Evolutionary conservation across 225 moss, liverwort and hornwort species (phyloP), one percentile per base, ranked within the genome.

Genomic region (Lunularia cruciata): DNA sequence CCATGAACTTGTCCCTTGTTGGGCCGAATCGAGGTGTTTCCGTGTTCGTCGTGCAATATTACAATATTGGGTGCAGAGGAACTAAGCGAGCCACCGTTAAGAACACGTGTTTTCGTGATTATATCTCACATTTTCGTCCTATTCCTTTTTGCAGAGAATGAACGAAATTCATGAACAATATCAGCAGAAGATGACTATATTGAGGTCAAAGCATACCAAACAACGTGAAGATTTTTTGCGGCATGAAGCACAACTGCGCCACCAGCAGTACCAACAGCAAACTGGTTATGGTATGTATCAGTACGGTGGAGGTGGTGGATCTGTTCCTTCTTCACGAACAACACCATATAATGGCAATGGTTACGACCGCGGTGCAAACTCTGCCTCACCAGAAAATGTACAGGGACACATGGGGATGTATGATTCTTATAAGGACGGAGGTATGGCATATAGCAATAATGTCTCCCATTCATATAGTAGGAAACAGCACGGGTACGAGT

Each of bases 131-230:
- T 34, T 60, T 60, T 35, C 16, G 46, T 57, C 49, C 2, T 47
- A 11, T n/a, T n/a, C n/a, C n/a, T n/a, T n/a, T 53, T 71, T 90
- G 66, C 92, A 96, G 96, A 87, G 83, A 61, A 87, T 96, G 77
- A 87, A 90, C 77, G 92, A 96, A 77, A 96, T 96, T 36, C 96
- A 96, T 80, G 96, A 92, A 73, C 92, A 90, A 55, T 96, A 87
- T 81, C 96, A 92, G 82, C 86, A 81, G 61, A 90, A 88, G 78
- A 92, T 96, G 96, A 90, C 89, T 0, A 78, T 88, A 63, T 67
- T 96, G 55, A 78, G 96, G 81, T 86, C 86, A 16, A 96, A 92
- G 76, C 96, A 96, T 72, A 86, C 89, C 2, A 90, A 86, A 64
- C 89, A 89, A 55, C 87, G 96, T 39, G 93, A 98, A 73, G 96